Evolutionary conservation across 345 rosid genomes (phyloP).

Genomic region (Carallia brachiata): DNA sequence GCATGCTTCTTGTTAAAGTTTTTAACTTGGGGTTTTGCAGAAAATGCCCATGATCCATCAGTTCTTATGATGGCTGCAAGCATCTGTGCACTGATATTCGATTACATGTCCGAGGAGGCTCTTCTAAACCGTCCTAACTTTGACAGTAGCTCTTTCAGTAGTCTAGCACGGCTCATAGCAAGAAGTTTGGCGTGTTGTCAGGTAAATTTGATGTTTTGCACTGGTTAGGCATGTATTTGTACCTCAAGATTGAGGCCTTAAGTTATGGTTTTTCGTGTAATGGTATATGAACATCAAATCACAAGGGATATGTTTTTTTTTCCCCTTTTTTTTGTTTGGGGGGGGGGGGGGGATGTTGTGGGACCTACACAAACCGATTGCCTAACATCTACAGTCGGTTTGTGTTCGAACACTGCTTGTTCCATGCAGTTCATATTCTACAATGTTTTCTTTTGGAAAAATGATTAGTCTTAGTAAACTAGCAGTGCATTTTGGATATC

Average conservation of each 20-base stretch:
- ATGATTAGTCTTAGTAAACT: too few relatives aligned
- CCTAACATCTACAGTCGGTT: background rate
- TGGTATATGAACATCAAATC: background rate
- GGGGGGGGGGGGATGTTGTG: too few relatives aligned
- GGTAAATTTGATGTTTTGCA: conserved; percentile 32
- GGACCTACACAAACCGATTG: background rate
- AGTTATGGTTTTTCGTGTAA: too few relatives aligned
- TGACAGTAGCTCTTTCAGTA: conserved; percentile 31
- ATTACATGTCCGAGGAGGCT: conserved; percentile 66
- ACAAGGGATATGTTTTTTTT: background rate
- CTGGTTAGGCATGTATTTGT: too few relatives aligned
- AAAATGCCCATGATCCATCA: conserved; percentile 44
- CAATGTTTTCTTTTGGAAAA: too few relatives aligned
- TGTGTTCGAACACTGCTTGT: too few relatives aligned
- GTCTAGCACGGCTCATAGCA: conserved; percentile 46
- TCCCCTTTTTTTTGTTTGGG: too few relatives aligned
- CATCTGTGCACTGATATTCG: conserved; percentile 66
- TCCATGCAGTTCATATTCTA: too few relatives aligned
- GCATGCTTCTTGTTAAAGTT: background rate
- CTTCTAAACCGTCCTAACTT: conserved; percentile 53
- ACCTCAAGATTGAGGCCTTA: background rate
- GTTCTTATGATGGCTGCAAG: conserved; percentile 71
- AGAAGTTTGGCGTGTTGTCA: conserved; percentile 54
- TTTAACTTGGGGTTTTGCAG: conserved; percentile 33
- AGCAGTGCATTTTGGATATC: too few relatives aligned